Evolutionary conservation across 345 rosid species (phyloP), one percentile per base, ranked within the genome.

Genomic region (Psidium friedrichsthalianum): DNA sequence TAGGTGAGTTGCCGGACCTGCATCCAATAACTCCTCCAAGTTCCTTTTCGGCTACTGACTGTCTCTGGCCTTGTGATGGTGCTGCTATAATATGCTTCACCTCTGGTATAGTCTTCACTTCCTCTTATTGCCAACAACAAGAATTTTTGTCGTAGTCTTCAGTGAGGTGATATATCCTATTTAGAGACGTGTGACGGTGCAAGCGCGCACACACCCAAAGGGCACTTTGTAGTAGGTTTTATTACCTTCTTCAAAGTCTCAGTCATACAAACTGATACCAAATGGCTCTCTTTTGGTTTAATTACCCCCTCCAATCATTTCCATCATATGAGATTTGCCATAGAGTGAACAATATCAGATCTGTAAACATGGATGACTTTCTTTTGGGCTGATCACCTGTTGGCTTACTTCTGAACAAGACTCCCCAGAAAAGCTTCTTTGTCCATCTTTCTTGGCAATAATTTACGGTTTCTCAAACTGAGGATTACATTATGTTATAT

Each of bases 71-170:
- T 64, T 92, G 94, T 29, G 89, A 93, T 85, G 94, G 91, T n/a
- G 95, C 95, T 83, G 94, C 89, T 16, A 51, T 95, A 74, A 92
- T 95, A 83, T 95, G 97, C 91, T 95, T 97, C 88, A 95, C 96
- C 87, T 94, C 96, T 47, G 96, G 98, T 92, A 91, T 6, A 82
- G 14, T 42, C 36, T 58, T 58, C 12, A 58, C 36, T n/a, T 59
- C 40, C 56, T 12, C 11, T 53, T 18, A 57, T 42, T 51, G 64
- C 32, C 20, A 57, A 11, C 25, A 57, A 57, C 64, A 57, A 57
- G 64, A 25, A 57, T 11, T 40, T 25, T 57, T 57, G 27, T 24
- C 24, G 61, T 24, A 24, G 61, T 57, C 61, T 56, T 56, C 61
- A 24, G n/a, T 36, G 36, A 42, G 44, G 44, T 4, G 44, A 42